Evolutionary conservation across 352 stramenopile genomes (phyloP).

Genomic region (Plasmopara muralis): DNA sequence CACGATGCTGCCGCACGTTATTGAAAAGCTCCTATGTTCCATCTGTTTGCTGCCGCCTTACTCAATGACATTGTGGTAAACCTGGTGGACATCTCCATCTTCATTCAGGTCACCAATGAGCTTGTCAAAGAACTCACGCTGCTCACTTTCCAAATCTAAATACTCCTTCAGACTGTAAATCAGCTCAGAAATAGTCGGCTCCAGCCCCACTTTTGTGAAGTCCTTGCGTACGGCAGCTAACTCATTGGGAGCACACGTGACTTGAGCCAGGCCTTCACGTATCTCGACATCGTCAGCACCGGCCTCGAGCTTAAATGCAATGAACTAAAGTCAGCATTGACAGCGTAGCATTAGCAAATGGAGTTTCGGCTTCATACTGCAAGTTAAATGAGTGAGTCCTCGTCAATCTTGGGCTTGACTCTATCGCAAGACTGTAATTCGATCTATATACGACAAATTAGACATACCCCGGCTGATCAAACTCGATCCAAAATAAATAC

Average conservation of each 20-base stretch:
- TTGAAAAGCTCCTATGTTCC: conserved; percentile 15
- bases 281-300: conserved; percentile 66
- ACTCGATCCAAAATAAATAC: conserved; percentile 13
- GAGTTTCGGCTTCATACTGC: conserved; percentile 27
- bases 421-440: conserved; percentile 22
- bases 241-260: conserved; percentile 64
- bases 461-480: neutral
- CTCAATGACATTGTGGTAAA: conserved; percentile 81
- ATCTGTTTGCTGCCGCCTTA: conserved; percentile 15
- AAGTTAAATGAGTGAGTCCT: conserved; percentile 72
- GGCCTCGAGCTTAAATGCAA: conserved; percentile 46
- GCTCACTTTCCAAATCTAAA: conserved; percentile 44
- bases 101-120: conserved; percentile 69
- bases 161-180: conserved; percentile 82
- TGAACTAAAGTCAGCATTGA: conserved; percentile 1
- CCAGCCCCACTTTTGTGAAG: conserved; percentile 47
- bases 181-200: conserved; percentile 65
- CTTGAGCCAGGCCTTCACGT: conserved; percentile 53
- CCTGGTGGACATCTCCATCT: conserved; percentile 74
- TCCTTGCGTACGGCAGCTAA: conserved; percentile 49
- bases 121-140: conserved; percentile 63
- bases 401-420: conserved; percentile 30
- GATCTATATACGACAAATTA: conserved; percentile 19
- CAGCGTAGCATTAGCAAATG: neutral
- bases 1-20: conserved; percentile 10